Evolutionary conservation across 2,329 filamentous ascomycete genomes (phyloP), one percentile per base, ranked within the genome.

Genomic region (Fusarium fracticaudum): DNA sequence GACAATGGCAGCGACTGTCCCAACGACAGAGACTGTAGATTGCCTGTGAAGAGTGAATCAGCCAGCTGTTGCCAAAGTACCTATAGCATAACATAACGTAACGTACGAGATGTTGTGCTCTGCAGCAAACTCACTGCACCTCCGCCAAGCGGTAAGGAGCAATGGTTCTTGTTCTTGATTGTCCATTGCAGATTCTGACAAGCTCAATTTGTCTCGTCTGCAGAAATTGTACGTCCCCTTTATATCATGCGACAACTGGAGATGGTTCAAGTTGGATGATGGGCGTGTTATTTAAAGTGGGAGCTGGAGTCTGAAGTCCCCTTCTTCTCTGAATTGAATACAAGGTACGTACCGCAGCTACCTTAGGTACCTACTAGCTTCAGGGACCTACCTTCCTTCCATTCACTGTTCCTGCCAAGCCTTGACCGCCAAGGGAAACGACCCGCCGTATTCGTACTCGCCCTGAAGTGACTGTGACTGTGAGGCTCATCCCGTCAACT

Each of bases 1-100:
- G 47, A 77, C 50, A 50, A 84, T 69, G n/a, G 79, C 79, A 51
- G 80, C 12, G 17, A 80, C 37, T 37, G 81, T 77, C 53, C 76
- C 78, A 35, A 75, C 51, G 24, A 78, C 72, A 47, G 83, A 82
- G 24, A 83, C 54, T 4, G 70, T 60, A 10, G 69, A 66, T 57
- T 77, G 74, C 14, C 81, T 83, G 59, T 14, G 8, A 17, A 29
- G 35, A 29, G 43, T n/a, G 18, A 44, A 29, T 68, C 31, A 74
- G 68, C 59, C 51, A 53, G 43, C 31, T 35, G 33, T 55, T 45
- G 45, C 22, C 44, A 43, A 35, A 51, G 33, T 35, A 35, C 33
- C 22, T 35, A 35, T 12, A n/a, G 45, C 20, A 29, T 15, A n/a
- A 11, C 14, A 17, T n/a, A 26, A 12, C 26, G 43, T 24, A 26